Conservation (phyloP, 331 rosid species). For the Spiraea crenata region DNA sequence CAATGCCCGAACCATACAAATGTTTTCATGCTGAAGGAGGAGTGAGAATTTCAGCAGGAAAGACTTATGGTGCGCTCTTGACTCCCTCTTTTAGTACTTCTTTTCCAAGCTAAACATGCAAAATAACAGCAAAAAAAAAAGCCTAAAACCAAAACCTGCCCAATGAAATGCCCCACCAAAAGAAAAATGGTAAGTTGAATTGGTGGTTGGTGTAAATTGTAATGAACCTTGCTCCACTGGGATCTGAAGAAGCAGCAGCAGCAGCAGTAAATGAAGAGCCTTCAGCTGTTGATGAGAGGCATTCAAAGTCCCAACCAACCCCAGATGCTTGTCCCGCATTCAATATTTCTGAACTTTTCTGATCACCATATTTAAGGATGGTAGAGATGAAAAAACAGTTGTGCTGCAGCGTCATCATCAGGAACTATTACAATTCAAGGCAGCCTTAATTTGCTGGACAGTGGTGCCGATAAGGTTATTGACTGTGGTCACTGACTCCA, state of each 20-base stretch:
- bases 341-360: constrained; percentile 50
- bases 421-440: constrained; percentile 74
- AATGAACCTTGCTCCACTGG: constrained; percentile 45
- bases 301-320: constrained; percentile 84
- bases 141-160: background rate
- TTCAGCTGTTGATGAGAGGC: constrained; percentile 59
- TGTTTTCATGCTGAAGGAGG: constrained; percentile 15
- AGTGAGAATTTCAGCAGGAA: constrained; percentile 1
- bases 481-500: constrained; percentile 88
- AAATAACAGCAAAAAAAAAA: background rate
- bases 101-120: constrained; percentile 7
- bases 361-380: constrained; percentile 49
- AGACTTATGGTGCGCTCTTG: constrained; percentile 85
- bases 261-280: constrained; percentile 35
- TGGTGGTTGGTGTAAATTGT: constrained; percentile 53
- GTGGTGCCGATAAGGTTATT: constrained; percentile 79
- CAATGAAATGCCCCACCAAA: background rate
- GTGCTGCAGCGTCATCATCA: constrained; percentile 27
- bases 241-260: constrained; percentile 21
- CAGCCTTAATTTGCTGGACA: constrained; percentile 80
- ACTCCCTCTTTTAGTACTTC: constrained; percentile 57
- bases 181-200: constrained; percentile 5
- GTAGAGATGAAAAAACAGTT: constrained; percentile 22
- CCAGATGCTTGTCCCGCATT: constrained; percentile 42
- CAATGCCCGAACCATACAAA: constrained; percentile 85